Base-by-base conservation (phyloP, 768 basidiomycete genomes). In the Daedalea quercina region DNA sequence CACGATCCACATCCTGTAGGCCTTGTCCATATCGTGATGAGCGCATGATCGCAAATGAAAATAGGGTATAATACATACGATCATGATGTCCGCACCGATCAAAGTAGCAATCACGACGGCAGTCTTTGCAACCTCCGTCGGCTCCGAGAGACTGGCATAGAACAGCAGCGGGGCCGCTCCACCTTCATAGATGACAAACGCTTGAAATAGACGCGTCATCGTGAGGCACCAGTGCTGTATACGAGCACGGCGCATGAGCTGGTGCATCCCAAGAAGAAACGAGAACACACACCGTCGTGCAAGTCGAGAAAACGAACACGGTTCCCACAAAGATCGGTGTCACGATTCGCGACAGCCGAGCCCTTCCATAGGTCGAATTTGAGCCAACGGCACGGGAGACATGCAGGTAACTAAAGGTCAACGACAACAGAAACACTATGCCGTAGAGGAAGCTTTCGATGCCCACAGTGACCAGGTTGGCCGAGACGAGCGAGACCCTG, bases 151-250 rank as follows among this genome's bases (percentile, higher is more conserved):
- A 23, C 31, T 35, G n/a, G 53, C 35, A 28, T 47, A 54, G 41
- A 42, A 54, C 6, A 33, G 17, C n/a, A 31, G 11, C 12, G 53
- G 53, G 3, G 22, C 31, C 22, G 19, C 11, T 11, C 53, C 53
- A 3, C 41, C 40, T 37, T 41, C 28, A n/a, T 28, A 43, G 26
- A 15, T 31, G 41, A 48, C 23, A 37, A 54, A 54, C 9, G 53
- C 53, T 1, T 41, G 23, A 40, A 54, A 54, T 20, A 54, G 13
- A 13, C 53, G 53, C 2, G 22, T 40, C 19, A 54, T 24, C 12
- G 28, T 42, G 24, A 54, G 37, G 19, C 43, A 20, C 53, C 53
- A 54, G 28, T 54, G 46, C 53, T 54, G 24, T 24, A 33, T 26
- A 33, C 7, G 31, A 9, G 9, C 24, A 13, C 17, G 9, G 9